Conservation (phyloP, 371 early-diverging fungal genomes). For the Synchytrium microbalum region DNA sequence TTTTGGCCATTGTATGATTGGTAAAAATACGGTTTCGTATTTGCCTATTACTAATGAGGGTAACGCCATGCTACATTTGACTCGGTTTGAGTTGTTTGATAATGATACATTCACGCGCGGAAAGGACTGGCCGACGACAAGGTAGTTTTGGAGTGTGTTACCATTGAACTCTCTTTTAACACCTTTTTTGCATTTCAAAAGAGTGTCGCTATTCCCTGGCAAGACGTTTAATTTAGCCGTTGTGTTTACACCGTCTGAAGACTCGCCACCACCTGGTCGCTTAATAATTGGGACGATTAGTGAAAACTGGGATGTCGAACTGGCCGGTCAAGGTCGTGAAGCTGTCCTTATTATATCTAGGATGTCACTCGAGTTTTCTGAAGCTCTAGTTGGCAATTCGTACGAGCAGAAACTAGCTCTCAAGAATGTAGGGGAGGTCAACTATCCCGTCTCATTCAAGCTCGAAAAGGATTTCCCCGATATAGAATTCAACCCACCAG, state of each 20-base stretch:
- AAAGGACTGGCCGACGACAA: slow-evolving; percentile 37
- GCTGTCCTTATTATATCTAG: slow-evolving; percentile 52
- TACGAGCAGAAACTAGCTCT: slow-evolving; percentile 47
- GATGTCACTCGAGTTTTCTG: slow-evolving; percentile 38
- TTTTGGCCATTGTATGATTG: slow-evolving; percentile 57
- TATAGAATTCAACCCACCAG: slow-evolving; percentile 36
- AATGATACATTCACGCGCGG: slow-evolving; percentile 47
- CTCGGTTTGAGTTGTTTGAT: slow-evolving; percentile 38
- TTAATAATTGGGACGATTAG: slow-evolving; percentile 39
- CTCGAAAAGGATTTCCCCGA: slow-evolving; percentile 40
- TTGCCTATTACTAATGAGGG: slow-evolving; percentile 53
- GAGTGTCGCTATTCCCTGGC: slow-evolving; percentile 44
- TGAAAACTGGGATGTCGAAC: slow-evolving; percentile 47
- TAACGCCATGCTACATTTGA: slow-evolving; percentile 46
- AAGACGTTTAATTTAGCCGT: slow-evolving; percentile 43
- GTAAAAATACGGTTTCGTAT: slow-evolving; percentile 45
- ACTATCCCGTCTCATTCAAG: slow-evolving; percentile 48
- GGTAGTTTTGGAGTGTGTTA: slow-evolving; percentile 7
- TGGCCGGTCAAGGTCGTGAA: slow-evolving; percentile 47
- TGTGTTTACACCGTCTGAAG: slow-evolving; percentile 50
- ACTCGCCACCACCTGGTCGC: slow-evolving; percentile 39
- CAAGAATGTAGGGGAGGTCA: slow-evolving; percentile 52
- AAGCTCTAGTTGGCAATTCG: slow-evolving; percentile 50
- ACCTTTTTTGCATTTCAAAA: slow-evolving; percentile 1
- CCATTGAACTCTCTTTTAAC: background rate